Evolutionary conservation across 2,329 filamentous ascomycete genomes (phyloP).

Genomic region (Gnomoniopsis smithogilvyi): DNA sequence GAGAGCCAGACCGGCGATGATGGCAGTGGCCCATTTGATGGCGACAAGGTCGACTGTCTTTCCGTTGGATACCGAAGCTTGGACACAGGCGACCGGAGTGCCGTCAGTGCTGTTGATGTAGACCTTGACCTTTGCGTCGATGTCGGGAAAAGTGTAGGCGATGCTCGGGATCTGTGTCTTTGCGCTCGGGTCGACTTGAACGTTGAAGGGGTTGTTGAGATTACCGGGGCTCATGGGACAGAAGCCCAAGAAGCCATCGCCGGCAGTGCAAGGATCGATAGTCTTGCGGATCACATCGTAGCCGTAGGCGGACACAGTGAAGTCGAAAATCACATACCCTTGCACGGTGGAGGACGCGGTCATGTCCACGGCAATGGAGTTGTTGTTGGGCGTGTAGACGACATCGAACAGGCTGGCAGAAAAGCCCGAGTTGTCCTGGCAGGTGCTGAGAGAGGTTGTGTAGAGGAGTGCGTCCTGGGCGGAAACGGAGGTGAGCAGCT

Average conservation of each 20-base stretch:
- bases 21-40: slow-evolving; percentile 76
- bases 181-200: slow-evolving; percentile 52
- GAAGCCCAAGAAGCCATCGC: slow-evolving; percentile 57
- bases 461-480: slow-evolving; percentile 25
- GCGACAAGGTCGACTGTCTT: slow-evolving; percentile 79
- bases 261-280: slow-evolving; percentile 65
- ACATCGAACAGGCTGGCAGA: slow-evolving; percentile 79
- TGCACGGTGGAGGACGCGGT: slow-evolving; percentile 71
- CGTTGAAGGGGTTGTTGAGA: slow-evolving; percentile 50
- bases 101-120: slow-evolving; percentile 63
- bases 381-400: slow-evolving; percentile 63
- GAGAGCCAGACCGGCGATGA: slow-evolving; percentile 73
- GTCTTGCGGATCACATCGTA: slow-evolving; percentile 58
- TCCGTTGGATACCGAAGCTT: slow-evolving; percentile 77
- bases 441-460: slow-evolving; percentile 66
- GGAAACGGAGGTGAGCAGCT: slow-evolving; percentile 20
- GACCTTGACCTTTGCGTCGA: slow-evolving; percentile 74
- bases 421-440: slow-evolving; percentile 73
- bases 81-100: slow-evolving; percentile 69
- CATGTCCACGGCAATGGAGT: slow-evolving; percentile 63
- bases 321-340: slow-evolving; percentile 68
- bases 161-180: slow-evolving; percentile 68
- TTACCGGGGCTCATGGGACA: slow-evolving; percentile 79
- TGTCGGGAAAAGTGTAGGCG: slow-evolving; percentile 77
- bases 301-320: slow-evolving; percentile 72